Evolutionary conservation across 2,329 filamentous ascomycete species (phyloP).

Genomic region (Calonectria montana): DNA sequence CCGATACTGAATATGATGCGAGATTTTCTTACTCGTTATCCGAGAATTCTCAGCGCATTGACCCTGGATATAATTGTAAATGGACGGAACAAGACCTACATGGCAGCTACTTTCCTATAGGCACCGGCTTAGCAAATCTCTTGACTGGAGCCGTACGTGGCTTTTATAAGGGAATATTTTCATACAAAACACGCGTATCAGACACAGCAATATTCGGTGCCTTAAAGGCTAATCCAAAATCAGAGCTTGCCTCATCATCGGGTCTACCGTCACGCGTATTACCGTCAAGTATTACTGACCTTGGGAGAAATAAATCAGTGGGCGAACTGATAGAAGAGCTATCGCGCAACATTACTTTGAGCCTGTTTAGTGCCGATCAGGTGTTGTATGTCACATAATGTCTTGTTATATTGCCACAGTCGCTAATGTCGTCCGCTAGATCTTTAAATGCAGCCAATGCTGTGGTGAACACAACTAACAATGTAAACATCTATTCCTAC

Average conservation of each 20-base stretch:
- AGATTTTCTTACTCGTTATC: neutral
- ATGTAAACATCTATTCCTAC: neutral
- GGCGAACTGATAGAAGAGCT: neutral
- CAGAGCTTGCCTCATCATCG: neutral
- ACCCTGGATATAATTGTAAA: neutral
- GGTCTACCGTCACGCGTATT: neutral
- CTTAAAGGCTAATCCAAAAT: neutral
- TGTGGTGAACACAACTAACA: neutral
- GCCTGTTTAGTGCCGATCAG: neutral
- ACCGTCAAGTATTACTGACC: neutral
- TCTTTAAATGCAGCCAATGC: neutral
- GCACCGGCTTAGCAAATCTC: neutral
- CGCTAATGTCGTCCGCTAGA: neutral
- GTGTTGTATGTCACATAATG: neutral
- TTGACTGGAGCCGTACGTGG: neutral
- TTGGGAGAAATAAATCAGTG: neutral
- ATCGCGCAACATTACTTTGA: neutral
- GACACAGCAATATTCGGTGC: neutral
- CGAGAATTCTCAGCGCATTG: neutral
- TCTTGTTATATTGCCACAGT: neutral
- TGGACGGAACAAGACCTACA: neutral
- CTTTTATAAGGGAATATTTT: neutral
- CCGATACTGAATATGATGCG: neutral
- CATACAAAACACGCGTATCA: neutral
- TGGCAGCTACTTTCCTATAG: neutral